Evolutionary conservation across 805 yeast genomes (phyloP).

Genomic region (Pichia deserticola): DNA sequence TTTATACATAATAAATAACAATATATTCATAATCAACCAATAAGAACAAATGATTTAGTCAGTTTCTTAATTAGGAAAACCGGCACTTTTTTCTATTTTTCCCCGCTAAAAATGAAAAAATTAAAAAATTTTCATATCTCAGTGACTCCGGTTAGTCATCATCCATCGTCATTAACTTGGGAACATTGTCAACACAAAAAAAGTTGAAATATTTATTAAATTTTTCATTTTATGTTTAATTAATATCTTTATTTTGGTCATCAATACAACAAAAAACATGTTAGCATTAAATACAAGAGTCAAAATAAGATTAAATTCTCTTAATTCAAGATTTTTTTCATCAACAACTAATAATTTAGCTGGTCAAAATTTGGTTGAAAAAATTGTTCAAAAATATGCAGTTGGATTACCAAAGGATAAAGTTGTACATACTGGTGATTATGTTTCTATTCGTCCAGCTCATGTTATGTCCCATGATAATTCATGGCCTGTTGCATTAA

Average conservation of each 20-base stretch:
- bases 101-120: too few relatives aligned
- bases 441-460: conserved; percentile 89
- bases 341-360: conserved; percentile 17
- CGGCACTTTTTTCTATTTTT: not conserved
- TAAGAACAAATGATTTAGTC: too few relatives aligned
- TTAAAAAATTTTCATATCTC: not conserved
- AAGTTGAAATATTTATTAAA: too few relatives aligned
- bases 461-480: conserved; percentile 99
- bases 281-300: conserved; percentile 1
- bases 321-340: conserved; percentile 13
- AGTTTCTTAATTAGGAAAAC: too few relatives aligned
- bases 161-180: not conserved
- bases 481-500: conserved; percentile 98
- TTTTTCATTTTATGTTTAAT: too few relatives aligned
- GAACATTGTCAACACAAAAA: not conserved
- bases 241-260: too few relatives aligned
- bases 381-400: conserved; percentile 89
- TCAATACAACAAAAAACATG: not conserved
- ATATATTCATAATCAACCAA: not conserved
- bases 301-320: not conserved
- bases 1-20: too few relatives aligned
- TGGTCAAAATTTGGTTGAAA: conserved; percentile 88
- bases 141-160: not conserved
- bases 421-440: conserved; percentile 81
- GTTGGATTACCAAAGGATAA: conserved; percentile 77